A percentile compares a stretch with the other conserved stretches of the same genome.
phyloP scores from a whole-genome alignment of 768 basidiomycete species.

The Boletus vermiculosoides region DNA sequence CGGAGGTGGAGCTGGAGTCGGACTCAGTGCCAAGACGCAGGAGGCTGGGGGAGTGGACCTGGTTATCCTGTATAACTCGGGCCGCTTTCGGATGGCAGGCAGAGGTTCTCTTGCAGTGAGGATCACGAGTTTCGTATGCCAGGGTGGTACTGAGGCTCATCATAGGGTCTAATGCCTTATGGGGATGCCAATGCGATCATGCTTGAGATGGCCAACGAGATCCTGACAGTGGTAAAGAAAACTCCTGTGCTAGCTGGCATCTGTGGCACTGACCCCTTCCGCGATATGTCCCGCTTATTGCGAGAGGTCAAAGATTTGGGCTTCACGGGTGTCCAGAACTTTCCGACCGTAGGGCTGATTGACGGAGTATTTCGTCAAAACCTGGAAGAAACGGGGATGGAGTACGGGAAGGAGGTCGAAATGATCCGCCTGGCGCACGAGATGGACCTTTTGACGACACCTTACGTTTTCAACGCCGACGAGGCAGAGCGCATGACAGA shows the following conservation, averaged over 20 bases:
- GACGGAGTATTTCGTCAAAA: constrained; percentile 31
- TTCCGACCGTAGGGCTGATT: constrained; percentile 30
- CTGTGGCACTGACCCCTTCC: constrained; percentile 31
- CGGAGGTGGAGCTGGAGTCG: constrained; percentile 27
- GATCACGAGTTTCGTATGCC: neutral
- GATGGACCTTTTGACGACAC: constrained; percentile 26
- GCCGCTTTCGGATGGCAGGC: constrained; percentile 32
- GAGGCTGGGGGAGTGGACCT: constrained; percentile 28
- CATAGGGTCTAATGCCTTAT: constrained; percentile 28
- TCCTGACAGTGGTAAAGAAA: constrained; percentile 27
- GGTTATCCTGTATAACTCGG: constrained; percentile 33
- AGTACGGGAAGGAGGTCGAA: constrained; percentile 31
- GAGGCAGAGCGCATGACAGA: constrained; percentile 26
- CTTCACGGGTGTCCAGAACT: constrained; percentile 29
- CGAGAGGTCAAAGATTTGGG: constrained; percentile 26
- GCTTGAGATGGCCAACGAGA: constrained; percentile 30
- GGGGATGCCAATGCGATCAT: constrained; percentile 31
- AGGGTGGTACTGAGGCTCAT: neutral
- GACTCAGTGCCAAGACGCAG: constrained; percentile 28
- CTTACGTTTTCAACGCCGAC: constrained; percentile 29
- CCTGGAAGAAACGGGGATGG: constrained; percentile 32
- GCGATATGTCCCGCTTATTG: constrained; percentile 25
- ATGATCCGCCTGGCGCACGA: constrained; percentile 28
- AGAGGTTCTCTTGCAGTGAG: constrained; percentile 31
- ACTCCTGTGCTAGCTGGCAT: constrained; percentile 30